A percentile compares a stretch with the other conserved stretches of the same genome.
Evolutionary conservation across 352 stramenopile genomes (phyloP).

Genomic region (Phytophthora crassamura): DNA sequence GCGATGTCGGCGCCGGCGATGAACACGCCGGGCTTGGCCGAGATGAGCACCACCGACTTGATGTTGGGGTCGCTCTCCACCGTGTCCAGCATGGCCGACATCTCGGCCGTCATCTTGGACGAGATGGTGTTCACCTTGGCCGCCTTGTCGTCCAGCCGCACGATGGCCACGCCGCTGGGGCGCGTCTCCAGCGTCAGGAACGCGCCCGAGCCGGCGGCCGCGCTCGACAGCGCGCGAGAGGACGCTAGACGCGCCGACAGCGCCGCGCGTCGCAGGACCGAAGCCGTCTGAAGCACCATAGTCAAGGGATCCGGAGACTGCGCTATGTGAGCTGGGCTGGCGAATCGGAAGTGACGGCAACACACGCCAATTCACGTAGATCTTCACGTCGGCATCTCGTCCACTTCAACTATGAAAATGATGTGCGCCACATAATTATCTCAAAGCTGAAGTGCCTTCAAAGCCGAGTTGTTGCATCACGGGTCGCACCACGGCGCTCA

Average conservation of each 20-base stretch:
- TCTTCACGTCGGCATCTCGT: too few relatives aligned
- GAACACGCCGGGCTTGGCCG: slow-evolving; percentile 97
- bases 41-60: slow-evolving; percentile 98
- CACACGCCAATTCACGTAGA: too few relatives aligned
- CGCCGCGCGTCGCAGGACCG: slow-evolving; percentile 31
- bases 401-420: too few relatives aligned
- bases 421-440: too few relatives aligned
- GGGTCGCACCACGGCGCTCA: too few relatives aligned
- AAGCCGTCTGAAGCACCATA: slow-evolving; percentile 48
- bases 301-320: background rate
- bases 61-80: slow-evolving; percentile 91
- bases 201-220: slow-evolving; percentile 46
- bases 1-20: slow-evolving; percentile 98
- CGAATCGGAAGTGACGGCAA: too few relatives aligned
- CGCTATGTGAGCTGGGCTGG: too few relatives aligned
- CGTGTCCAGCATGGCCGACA: slow-evolving; percentile 86
- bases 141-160: slow-evolving; percentile 92
- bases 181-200: slow-evolving; percentile 92
- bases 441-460: too few relatives aligned
- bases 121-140: slow-evolving; percentile 95
- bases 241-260: slow-evolving; percentile 12
- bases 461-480: too few relatives aligned
- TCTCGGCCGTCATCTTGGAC: slow-evolving; percentile 91
- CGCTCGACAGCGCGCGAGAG: slow-evolving; percentile 35
- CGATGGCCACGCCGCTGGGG: slow-evolving; percentile 88